A percentile compares a stretch with the other conserved stretches of the same genome.
These are phyloP conservation scores for Aurantiochytrium sp. DNA, from an alignment of 108 stramenopile genomes.

Conservation along the genomic window DNA sequence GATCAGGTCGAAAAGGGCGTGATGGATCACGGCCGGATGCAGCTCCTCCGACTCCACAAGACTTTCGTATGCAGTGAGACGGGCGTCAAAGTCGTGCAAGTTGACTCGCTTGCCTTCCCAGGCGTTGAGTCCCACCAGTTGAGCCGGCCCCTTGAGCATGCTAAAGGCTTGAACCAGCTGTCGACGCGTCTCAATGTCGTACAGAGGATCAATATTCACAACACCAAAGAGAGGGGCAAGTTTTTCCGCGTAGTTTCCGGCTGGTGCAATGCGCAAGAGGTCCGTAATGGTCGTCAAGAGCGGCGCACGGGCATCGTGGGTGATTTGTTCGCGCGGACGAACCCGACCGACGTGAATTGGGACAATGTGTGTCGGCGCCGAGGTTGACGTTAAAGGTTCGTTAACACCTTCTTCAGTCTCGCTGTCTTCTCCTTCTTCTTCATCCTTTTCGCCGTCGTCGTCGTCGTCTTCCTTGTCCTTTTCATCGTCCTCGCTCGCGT, in stretches of 20 bases:
- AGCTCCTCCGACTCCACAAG: background rate
- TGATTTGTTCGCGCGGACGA: background rate
- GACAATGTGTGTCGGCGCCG: background rate
- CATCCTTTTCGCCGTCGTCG: too few species aligned
- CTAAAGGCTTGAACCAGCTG: background rate
- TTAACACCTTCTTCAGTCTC: too few species aligned
- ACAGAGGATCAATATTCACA: background rate
- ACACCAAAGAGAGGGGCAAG: background rate
- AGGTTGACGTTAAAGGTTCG: too few species aligned
- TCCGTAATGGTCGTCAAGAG: background rate
- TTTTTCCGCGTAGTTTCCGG: background rate
- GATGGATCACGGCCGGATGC: background rate
- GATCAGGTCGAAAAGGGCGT: background rate
- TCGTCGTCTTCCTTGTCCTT: too few species aligned
- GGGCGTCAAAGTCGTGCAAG: background rate
- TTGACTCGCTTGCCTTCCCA: background rate
- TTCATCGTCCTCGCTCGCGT: too few species aligned
- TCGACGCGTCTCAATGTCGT: background rate
- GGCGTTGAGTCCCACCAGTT: background rate
- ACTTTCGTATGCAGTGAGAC: background rate
- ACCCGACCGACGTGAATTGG: background rate
- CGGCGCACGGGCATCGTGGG: background rate
- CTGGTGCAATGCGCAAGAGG: background rate
- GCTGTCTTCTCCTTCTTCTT: too few species aligned
- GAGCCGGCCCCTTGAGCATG: background rate